Evolutionary conservation across 805 yeast genomes (phyloP).

Genomic region (Zygosaccharomyces bailii): DNA sequence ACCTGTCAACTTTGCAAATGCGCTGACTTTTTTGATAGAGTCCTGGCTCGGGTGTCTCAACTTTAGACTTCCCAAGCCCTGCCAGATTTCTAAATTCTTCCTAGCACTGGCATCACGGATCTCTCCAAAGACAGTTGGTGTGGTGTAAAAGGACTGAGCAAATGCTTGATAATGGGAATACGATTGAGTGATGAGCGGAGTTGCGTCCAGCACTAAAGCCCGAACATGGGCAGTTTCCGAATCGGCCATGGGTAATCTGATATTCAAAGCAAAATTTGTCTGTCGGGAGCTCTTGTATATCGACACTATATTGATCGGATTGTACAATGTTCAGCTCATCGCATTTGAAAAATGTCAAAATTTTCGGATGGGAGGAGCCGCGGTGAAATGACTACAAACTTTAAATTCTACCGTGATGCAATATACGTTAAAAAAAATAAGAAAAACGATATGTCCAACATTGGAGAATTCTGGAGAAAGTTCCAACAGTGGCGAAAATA

Average conservation of each 20-base stretch:
- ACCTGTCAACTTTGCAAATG: constrained; percentile 85
- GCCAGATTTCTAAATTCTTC: constrained; percentile 77
- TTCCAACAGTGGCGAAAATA: no score
- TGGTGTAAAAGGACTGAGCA: constrained; percentile 74
- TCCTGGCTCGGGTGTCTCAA: constrained; percentile 74
- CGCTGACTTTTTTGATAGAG: constrained; percentile 60
- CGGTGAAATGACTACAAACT: neutral
- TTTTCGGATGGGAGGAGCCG: constrained; percentile 39
- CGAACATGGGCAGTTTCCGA: constrained; percentile 39
- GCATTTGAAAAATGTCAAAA: constrained; percentile 9
- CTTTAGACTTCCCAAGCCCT: constrained; percentile 49
- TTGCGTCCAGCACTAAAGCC: constrained; percentile 84
- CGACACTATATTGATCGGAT: no score
- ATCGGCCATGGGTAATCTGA: constrained; percentile 7
- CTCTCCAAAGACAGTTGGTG: constrained; percentile 88
- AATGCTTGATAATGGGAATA: constrained; percentile 66
- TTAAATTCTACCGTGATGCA: no score
- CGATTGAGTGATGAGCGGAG: constrained; percentile 86
- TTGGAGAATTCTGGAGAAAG: no score
- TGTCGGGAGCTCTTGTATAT: no score
- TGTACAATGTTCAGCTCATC: constrained; percentile 11
- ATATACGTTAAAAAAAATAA: no score
- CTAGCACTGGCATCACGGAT: constrained; percentile 83
- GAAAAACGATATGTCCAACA: no score
- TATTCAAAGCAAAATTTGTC: no score